A percentile compares a stretch with the other conserved stretches of the same genome.
These are phyloP conservation scores for Schizophyllum amplum DNA, from an alignment of 1,284 basidiomycete species.

Conservation along the genomic window DNA sequence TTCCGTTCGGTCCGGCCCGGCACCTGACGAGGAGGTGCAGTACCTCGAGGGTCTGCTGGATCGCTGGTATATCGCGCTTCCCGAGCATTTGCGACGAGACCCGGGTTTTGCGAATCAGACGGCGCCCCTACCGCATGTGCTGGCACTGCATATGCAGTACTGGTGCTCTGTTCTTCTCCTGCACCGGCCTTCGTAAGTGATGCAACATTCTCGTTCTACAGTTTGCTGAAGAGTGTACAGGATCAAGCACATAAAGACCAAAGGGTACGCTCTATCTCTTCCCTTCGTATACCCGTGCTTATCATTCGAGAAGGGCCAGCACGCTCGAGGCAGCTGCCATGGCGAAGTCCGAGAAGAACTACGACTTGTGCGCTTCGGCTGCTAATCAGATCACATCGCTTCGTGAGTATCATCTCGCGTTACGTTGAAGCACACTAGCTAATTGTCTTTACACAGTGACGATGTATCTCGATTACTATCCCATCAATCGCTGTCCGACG, in stretches of 20 bases:
- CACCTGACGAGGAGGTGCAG: slow-evolving; percentile 49
- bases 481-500: slow-evolving; percentile 56
- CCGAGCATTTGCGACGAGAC: slow-evolving; percentile 60
- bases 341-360: slow-evolving; percentile 52
- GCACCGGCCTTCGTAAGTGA: slow-evolving; percentile 74
- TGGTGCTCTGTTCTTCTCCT: slow-evolving; percentile 76
- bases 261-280: slow-evolving; percentile 18
- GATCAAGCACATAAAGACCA: slow-evolving; percentile 14
- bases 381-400: slow-evolving; percentile 77
- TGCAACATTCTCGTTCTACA: slow-evolving; percentile 4
- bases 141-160: slow-evolving; percentile 80
- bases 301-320: slow-evolving; percentile 9
- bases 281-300: background rate
- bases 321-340: slow-evolving; percentile 40
- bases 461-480: slow-evolving; percentile 56
- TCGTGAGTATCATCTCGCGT: slow-evolving; percentile 30
- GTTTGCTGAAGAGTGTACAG: slow-evolving; percentile 1
- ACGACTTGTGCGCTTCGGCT: slow-evolving; percentile 63
- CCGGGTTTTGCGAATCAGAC: slow-evolving; percentile 33
- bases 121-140: slow-evolving; percentile 50
- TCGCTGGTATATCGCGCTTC: slow-evolving; percentile 73
- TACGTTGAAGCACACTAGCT: background rate
- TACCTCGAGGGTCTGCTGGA: slow-evolving; percentile 63
- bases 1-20: slow-evolving; percentile 50
- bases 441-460: slow-evolving; percentile 29